These are phyloP conservation scores for Xylaria sp. DNA, from an alignment of 2,329 filamentous ascomycete species.

Conservation along the genomic window DNA sequence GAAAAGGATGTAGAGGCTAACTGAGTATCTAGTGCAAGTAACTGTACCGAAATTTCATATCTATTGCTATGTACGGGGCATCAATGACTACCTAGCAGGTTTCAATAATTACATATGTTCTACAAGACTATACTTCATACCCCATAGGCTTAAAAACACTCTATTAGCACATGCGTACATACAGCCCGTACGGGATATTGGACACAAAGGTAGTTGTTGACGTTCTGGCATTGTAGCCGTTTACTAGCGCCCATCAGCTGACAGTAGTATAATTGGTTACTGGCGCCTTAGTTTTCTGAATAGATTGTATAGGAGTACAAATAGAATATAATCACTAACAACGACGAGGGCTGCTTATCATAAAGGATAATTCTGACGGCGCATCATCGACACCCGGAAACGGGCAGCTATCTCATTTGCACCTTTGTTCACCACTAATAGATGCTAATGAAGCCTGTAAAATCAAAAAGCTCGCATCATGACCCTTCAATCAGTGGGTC, in stretches of 20 bases:
- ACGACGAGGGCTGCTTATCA: background rate
- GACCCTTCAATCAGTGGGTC: background rate
- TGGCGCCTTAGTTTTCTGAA: too few relatives aligned
- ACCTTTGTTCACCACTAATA: slow-evolving; percentile 10
- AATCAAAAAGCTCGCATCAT: background rate
- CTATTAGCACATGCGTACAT: too few relatives aligned
- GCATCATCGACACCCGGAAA: slow-evolving; percentile 1
- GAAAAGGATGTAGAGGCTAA: background rate
- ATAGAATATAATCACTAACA: too few relatives aligned
- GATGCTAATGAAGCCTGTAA: background rate
- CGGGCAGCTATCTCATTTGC: background rate
- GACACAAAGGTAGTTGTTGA: too few relatives aligned
- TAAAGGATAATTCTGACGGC: background rate
- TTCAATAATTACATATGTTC: too few relatives aligned
- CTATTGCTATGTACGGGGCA: background rate
- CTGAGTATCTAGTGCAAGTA: background rate
- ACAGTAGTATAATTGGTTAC: too few relatives aligned
- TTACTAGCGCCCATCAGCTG: too few relatives aligned
- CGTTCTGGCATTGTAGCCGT: background rate
- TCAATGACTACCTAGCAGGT: too few relatives aligned
- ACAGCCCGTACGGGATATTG: too few relatives aligned
- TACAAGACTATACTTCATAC: too few relatives aligned
- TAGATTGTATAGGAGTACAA: too few relatives aligned
- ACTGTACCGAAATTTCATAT: background rate
- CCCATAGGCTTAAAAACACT: too few relatives aligned